These are phyloP conservation scores for Curvularia sp. DNA, from an alignment of 2,329 filamentous ascomycete genomes.

Conservation along the genomic window DNA sequence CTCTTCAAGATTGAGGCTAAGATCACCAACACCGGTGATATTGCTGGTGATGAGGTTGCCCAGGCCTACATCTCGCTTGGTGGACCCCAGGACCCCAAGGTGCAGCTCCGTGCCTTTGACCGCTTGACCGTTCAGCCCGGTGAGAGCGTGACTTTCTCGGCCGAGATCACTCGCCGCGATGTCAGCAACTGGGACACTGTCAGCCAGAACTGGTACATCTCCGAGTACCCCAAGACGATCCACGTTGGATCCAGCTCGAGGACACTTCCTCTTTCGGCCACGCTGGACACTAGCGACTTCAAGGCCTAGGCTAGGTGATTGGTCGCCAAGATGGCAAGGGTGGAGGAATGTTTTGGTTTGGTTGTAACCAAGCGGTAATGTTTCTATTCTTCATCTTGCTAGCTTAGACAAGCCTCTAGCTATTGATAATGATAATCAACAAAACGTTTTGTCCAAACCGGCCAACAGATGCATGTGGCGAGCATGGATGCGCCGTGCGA, in stretches of 20 bases:
- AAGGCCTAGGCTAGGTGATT: neutral
- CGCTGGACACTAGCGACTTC: slow-evolving; percentile 31
- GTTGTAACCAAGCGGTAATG: slow-evolving; percentile 1
- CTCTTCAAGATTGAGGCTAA: slow-evolving; percentile 71
- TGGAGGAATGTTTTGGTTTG: neutral
- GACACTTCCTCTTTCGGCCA: slow-evolving; percentile 59
- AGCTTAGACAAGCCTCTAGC: neutral
- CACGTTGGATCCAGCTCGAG: slow-evolving; percentile 67
- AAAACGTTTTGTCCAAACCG: neutral
- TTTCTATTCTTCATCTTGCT: slow-evolving; percentile 13
- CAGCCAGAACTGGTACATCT: slow-evolving; percentile 83
- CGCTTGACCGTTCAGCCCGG: slow-evolving; percentile 75
- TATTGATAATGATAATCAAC: neutral
- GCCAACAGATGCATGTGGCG: neutral
- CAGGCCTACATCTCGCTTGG: slow-evolving; percentile 83
- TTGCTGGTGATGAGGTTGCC: slow-evolving; percentile 72
- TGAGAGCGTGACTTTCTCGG: slow-evolving; percentile 69
- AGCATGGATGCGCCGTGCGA: neutral
- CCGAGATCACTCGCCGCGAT: slow-evolving; percentile 77
- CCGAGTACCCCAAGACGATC: slow-evolving; percentile 63
- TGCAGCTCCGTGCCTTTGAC: slow-evolving; percentile 80
- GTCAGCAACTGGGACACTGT: slow-evolving; percentile 84
- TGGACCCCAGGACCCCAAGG: slow-evolving; percentile 71
- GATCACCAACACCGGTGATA: slow-evolving; percentile 73
- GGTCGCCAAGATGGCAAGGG: neutral